Evolutionary conservation across 495 filamentous ascomycete genomes (phyloP), one percentile per base, ranked within the genome.

Genomic region (Aspergillus nidulans): DNA sequence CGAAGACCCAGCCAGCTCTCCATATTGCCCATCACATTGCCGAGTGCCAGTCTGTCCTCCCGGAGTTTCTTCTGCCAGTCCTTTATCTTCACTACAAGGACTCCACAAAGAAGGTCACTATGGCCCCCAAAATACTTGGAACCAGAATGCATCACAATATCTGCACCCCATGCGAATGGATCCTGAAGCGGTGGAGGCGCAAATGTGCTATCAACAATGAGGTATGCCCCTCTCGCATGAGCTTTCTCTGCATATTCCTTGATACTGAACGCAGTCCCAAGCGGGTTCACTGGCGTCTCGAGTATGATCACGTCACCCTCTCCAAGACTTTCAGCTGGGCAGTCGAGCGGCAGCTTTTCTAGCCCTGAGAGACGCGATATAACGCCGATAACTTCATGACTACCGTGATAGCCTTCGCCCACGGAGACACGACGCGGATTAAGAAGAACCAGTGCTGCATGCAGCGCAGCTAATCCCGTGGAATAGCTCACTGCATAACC

Each of bases 91-190:
- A 86, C 81, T 0, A 82, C 86, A 20, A 97, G 74, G 15, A 95
- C 86, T 12, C 94, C 94, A 60, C 87, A 89, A 0, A 98, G 81
- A 71, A 97, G 72, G 69, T 98, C 94, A 57, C 83, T 88, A 71
- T 98, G 94, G 0, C 94, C 94, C 18, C 94, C 94, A 53, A 98
- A 80, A 69, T 96, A 98, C 77, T 98, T 98, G 6, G 91, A 94
- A 10, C 90, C 94, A 16, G 79, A 84, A 70, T 98, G 94, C 86
- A 97, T 87, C 18, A 96, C 82, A 1, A 89, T 68, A 68, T 97
- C 91, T 3, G 86, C 89, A 52, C 91, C 91, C 63, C 75, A 85
- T 24, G 60, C 40, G 64, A 96, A 95, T 1, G 94, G 94, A 59
- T 96, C 89, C 68, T 89, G 86, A 34, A 98, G 77, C 16, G 85